Evolutionary conservation across 2,329 filamentous ascomycete species (phyloP), one percentile per base, ranked within the genome.

Genomic region (Aspergillus ibericus): DNA sequence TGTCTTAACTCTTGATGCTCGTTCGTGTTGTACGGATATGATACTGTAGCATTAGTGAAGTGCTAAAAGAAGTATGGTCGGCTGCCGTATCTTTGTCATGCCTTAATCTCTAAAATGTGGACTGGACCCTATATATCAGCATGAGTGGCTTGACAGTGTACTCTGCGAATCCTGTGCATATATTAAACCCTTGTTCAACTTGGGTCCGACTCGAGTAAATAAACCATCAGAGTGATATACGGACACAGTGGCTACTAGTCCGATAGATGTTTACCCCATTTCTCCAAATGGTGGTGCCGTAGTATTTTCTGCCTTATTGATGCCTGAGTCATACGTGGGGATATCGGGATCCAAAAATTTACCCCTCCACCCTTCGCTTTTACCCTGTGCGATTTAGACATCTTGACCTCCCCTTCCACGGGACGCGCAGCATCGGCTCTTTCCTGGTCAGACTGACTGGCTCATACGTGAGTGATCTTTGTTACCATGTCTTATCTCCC

Each of bases 321-420:
- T 67, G 69, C 69, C 70, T 70, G 61, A 70, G 69, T 70, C 69
- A 67, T 5, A 58, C 44, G 52, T 64, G 65, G 64, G 64, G 63
- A 63, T 54, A 49, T 51, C 44, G 49, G 51, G 52, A 55, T 53
- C 62, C 60, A 63, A 59, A 72, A 72, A 72, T 71, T 72, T 72
- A 71, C 70, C 70, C 70, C 70, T 72, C 70, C 66, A 66, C 57
- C 18, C 52, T 35, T 48, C 36, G 16, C 51, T 40, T 42, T 35
- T n/a, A n/a, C 34, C 36, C 58, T 58, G 48, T 67, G 62, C 66
- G 63, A 56, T 35, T 53, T 34, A 34, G 51, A 40, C 58, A 32
- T 32, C 53, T 58, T 53, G 38, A 53, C 47, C 36, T 55, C 54
- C 59, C 42, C 22, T 38, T 20, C 53, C 53, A 49, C 51, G 55